A percentile compares a stretch with the other conserved stretches of the same genome.
These are phyloP conservation scores for Clitopilus passeckerianus DNA, from an alignment of 768 basidiomycete genomes.

Conservation along the genomic window DNA sequence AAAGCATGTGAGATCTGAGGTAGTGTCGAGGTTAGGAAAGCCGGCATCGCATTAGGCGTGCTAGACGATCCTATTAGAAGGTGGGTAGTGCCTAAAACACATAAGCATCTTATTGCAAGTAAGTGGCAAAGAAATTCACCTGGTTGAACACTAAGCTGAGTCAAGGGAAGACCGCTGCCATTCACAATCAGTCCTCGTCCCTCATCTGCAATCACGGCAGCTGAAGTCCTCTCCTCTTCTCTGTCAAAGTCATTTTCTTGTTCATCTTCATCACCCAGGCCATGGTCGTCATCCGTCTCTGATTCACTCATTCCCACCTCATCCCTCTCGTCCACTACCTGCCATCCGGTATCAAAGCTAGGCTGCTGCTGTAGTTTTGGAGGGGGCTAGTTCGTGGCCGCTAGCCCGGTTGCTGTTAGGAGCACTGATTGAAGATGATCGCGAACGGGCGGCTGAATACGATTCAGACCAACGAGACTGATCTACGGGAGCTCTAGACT, in stretches of 20 bases:
- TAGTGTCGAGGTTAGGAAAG: constrained; percentile 65
- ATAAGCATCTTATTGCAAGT: too few species aligned
- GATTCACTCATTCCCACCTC: constrained; percentile 28
- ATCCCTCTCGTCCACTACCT: constrained; percentile 56
- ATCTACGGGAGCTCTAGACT: constrained; percentile 52
- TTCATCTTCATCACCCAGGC: constrained; percentile 41
- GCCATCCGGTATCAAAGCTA: constrained; percentile 78
- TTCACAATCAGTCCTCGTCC: constrained; percentile 80
- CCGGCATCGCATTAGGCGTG: constrained; percentile 73
- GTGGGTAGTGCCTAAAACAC: constrained; percentile 79
- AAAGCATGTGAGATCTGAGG: constrained; percentile 74
- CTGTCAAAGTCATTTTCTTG: constrained; percentile 29
- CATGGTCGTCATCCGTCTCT: constrained; percentile 33
- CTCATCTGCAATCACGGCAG: constrained; percentile 76
- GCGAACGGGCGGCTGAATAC: constrained; percentile 60
- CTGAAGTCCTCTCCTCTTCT: constrained; percentile 70
- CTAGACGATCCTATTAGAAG: constrained; percentile 80
- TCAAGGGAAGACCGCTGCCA: constrained; percentile 56
- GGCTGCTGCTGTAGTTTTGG: constrained; percentile 56
- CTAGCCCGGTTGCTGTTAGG: constrained; percentile 29
- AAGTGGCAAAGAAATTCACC: constrained; percentile 43
- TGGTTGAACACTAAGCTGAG: constrained; percentile 60
- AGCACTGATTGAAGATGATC: constrained; percentile 60
- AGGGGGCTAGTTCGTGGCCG: constrained; percentile 32
- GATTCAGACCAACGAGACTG: constrained; percentile 71